These are phyloP conservation scores for Malus sylvestris DNA, from an alignment of 306 rosid genomes.

Conservation along the genomic window DNA sequence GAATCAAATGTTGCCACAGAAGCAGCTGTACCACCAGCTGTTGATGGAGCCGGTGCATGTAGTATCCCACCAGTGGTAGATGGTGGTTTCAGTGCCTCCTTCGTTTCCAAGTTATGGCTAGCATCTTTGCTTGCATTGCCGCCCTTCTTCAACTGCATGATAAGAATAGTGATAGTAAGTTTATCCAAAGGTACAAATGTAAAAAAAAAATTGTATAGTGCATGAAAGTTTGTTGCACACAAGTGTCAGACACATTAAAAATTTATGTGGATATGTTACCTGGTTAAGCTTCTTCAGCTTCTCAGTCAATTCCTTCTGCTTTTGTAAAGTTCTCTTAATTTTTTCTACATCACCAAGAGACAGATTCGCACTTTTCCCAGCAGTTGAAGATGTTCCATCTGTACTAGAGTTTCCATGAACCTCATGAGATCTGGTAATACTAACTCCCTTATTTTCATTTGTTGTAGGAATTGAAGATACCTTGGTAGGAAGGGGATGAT, in stretches of 20 bases:
- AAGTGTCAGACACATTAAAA: neutral
- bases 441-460: conserved; percentile 99
- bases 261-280: conserved; percentile 31
- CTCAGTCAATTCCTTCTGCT: conserved; percentile 66
- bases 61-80: conserved; percentile 24
- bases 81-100: conserved; percentile 35
- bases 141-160: conserved; percentile 58
- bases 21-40: conserved; percentile 26
- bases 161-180: conserved; percentile 22
- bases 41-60: neutral
- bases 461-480: conserved; percentile 97
- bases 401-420: conserved; percentile 99
- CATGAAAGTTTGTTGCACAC: neutral
- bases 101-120: conserved; percentile 28
- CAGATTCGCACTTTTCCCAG: conserved; percentile 81
- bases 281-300: conserved; percentile 68
- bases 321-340: conserved; percentile 81
- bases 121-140: conserved; percentile 40
- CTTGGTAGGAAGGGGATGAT: conserved; percentile 71
- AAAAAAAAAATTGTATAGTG: neutral
- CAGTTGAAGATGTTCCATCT: conserved; percentile 96
- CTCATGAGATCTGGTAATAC: conserved; percentile 99
- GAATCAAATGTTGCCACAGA: conserved; percentile 32
- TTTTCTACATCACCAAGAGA: conserved; percentile 78
- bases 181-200: conserved; percentile 12